phyloP scores from a whole-genome alignment of 305 asterid genomes.

The Striga hermonthica region DNA sequence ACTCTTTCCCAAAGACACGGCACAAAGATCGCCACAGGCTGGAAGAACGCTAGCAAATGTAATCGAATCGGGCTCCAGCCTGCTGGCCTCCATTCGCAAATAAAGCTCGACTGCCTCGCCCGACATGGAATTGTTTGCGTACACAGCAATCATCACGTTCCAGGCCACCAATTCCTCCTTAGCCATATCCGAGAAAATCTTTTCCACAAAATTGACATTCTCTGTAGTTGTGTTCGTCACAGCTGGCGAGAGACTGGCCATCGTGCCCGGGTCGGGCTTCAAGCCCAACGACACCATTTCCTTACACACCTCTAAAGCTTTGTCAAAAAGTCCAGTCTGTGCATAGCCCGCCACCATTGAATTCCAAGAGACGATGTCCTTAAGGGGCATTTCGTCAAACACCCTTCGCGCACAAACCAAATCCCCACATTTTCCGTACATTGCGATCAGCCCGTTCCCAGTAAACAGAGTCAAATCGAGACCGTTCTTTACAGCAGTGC shows the following conservation, averaged over 20 bases:
- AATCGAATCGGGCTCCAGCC: slow-evolving; percentile 52
- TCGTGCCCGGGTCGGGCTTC: slow-evolving; percentile 69
- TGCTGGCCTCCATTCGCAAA: slow-evolving; percentile 52
- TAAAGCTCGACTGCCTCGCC: slow-evolving; percentile 60
- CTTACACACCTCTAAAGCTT: slow-evolving; percentile 63
- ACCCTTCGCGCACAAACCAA: slow-evolving; percentile 56
- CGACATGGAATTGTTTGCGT: slow-evolving; percentile 64
- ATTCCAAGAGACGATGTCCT: slow-evolving; percentile 80
- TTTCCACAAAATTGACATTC: slow-evolving; percentile 55
- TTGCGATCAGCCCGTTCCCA: slow-evolving; percentile 67
- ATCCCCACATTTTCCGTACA: slow-evolving; percentile 80
- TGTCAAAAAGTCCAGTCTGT: slow-evolving; percentile 59
- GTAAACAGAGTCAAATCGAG: slow-evolving; percentile 55
- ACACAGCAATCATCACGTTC: slow-evolving; percentile 80
- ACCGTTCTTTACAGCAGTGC: slow-evolving; percentile 54
- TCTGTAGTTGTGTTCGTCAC: slow-evolving; percentile 62
- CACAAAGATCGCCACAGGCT: slow-evolving; percentile 77
- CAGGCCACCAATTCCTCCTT: slow-evolving; percentile 59
- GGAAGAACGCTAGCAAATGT: slow-evolving; percentile 76
- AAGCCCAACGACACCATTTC: slow-evolving; percentile 57
- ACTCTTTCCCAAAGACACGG: slow-evolving; percentile 52
- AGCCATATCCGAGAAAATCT: slow-evolving; percentile 55
- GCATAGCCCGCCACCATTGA: slow-evolving; percentile 71
- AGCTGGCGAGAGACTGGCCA: slow-evolving; percentile 90
- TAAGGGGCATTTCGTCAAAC: slow-evolving; percentile 51